phyloP scores from a whole-genome alignment of 2,329 filamentous ascomycete species.

The Scedosporium dehoogii region DNA sequence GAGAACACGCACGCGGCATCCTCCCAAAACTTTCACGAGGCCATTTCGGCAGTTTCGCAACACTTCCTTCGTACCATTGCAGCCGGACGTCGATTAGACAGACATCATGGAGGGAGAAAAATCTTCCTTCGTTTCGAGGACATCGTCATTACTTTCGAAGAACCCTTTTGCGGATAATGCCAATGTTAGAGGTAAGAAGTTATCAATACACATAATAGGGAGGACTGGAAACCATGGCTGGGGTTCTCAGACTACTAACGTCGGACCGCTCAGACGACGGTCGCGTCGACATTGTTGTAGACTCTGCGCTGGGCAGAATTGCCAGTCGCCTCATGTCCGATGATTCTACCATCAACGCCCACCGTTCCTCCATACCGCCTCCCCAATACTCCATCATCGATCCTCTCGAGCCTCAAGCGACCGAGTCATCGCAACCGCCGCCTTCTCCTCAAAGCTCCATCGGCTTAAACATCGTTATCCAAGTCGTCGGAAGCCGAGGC shows the following conservation, averaged over 20 bases:
- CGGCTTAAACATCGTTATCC: conserved; percentile 66
- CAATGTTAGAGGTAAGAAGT: neutral
- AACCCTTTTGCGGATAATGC: neutral
- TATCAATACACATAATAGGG: neutral
- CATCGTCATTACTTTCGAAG: neutral
- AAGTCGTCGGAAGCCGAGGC: conserved; percentile 72
- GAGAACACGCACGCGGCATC: no score
- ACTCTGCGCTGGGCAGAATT: neutral
- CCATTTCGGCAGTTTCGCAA: neutral
- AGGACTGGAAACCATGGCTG: neutral
- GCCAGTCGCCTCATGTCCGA: neutral
- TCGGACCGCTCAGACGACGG: neutral
- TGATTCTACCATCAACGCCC: neutral
- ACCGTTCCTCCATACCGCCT: neutral
- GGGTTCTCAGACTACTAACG: neutral
- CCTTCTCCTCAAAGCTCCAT: neutral
- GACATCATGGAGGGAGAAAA: neutral
- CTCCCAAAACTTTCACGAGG: no score
- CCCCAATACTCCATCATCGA: neutral
- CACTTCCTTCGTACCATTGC: neutral
- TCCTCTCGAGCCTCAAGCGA: conserved; percentile 8
- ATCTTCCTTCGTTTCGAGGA: neutral
- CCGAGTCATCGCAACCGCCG: no score
- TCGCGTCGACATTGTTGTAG: neutral
- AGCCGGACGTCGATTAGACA: neutral